A percentile compares a stretch with the other conserved stretches of the same genome.
Evolutionary conservation across 176 grass and related monocot species (phyloP).

Genomic region (Musa acuminata): DNA sequence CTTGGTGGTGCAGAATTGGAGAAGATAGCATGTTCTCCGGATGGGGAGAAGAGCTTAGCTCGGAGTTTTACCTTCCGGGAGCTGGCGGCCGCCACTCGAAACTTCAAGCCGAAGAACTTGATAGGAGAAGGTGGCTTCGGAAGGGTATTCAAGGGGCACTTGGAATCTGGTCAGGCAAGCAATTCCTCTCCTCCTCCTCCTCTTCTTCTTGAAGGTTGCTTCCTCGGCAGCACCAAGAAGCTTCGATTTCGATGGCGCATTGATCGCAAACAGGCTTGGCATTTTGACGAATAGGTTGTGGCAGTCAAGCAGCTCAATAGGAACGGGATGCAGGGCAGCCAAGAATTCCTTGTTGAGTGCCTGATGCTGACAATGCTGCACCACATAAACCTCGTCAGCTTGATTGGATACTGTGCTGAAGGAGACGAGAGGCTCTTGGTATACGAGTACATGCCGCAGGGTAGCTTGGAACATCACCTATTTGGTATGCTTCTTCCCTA

Average conservation of each 20-base stretch:
- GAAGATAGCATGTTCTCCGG: constrained; percentile 8
- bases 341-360: constrained; percentile 41
- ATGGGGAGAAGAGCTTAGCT: constrained; percentile 6
- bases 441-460: constrained; percentile 38
- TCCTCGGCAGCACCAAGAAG: background rate
- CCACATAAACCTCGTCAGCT: constrained; percentile 38
- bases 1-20: constrained; percentile 18
- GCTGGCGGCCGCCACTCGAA: constrained; percentile 22
- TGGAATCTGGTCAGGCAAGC: constrained; percentile 28
- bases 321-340: constrained; percentile 23
- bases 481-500: constrained; percentile 14
- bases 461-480: constrained; percentile 38
- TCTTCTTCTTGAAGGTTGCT: background rate
- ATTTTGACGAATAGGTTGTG: constrained; percentile 27
- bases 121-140: constrained; percentile 49
- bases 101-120: constrained; percentile 27
- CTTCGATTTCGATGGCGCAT: background rate
- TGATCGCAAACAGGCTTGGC: background rate
- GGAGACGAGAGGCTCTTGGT: constrained; percentile 33
- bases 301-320: constrained; percentile 41
- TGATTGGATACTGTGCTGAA: constrained; percentile 37
- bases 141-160: constrained; percentile 29
- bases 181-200: background rate
- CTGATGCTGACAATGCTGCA: constrained; percentile 38
- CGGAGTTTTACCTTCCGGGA: constrained; percentile 26